Conservation (phyloP, 2,329 filamentous ascomycete genomes). For the Aspergillus sp. region DNA sequence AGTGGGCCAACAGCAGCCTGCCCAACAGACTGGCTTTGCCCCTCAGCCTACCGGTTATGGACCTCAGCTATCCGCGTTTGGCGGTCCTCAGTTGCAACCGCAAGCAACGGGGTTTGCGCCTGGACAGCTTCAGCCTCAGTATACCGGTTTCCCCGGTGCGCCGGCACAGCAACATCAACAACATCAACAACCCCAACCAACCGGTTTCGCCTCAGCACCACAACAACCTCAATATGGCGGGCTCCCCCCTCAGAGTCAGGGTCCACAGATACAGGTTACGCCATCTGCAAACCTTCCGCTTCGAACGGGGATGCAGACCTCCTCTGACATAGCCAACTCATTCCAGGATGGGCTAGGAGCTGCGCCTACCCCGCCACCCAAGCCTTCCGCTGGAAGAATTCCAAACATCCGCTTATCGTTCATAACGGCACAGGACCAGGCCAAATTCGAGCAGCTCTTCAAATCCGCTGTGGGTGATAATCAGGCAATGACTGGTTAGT, state of each 20-base stretch:
- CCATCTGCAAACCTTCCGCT: constrained; percentile 47
- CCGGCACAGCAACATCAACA: constrained; percentile 1
- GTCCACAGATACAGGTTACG: constrained; percentile 41
- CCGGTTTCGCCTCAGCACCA: constrained; percentile 44
- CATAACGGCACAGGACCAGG: constrained; percentile 90
- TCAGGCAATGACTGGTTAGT: constrained; percentile 74
- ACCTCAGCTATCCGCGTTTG: constrained; percentile 55
- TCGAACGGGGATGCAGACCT: constrained; percentile 60
- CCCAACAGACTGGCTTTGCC: constrained; percentile 54
- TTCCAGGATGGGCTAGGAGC: constrained; percentile 53
- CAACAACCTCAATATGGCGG: constrained; percentile 63
- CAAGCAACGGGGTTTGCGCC: constrained; percentile 67
- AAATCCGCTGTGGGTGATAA: constrained; percentile 87
- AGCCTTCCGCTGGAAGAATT: constrained; percentile 66
- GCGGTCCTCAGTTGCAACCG: constrained; percentile 56
- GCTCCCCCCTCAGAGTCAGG: constrained; percentile 48
- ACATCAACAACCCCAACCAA: constrained; percentile 46
- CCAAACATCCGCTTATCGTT: constrained; percentile 94
- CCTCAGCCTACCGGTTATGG: constrained; percentile 57
- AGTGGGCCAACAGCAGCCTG: constrained; percentile 47
- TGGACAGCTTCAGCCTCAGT: constrained; percentile 47
- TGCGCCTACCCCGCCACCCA: constrained; percentile 63
- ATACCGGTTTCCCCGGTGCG: constrained; percentile 49
- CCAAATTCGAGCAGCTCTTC: constrained; percentile 96
- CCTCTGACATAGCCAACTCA: constrained; percentile 63